Evolutionary conservation across 345 rosid species (phyloP).

Genomic region (Limnanthes douglasii): DNA sequence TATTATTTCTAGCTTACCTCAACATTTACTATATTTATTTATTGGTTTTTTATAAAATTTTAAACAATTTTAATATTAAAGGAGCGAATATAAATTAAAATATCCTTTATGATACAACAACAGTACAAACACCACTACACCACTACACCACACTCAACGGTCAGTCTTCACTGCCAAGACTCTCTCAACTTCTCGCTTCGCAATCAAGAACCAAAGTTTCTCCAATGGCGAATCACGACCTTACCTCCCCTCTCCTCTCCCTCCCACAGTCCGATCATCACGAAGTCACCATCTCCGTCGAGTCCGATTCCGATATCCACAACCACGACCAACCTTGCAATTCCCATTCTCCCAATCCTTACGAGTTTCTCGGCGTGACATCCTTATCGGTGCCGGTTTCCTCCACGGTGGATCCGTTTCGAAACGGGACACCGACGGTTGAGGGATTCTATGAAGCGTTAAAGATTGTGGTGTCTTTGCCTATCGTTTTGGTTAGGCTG

Average conservation of each 20-base stretch:
- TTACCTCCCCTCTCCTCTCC: conserved; percentile 41
- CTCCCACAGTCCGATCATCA: conserved; percentile 23
- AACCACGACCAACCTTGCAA: conserved; percentile 4
- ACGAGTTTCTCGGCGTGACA: conserved; percentile 35
- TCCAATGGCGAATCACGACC: conserved; percentile 47
- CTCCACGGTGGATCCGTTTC: conserved; percentile 59
- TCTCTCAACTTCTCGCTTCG: background rate
- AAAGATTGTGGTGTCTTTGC: conserved; percentile 55
- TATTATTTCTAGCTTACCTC: too few species aligned
- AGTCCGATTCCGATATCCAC: conserved; percentile 11
- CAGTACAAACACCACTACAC: conserved; percentile 13
- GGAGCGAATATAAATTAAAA: too few species aligned
- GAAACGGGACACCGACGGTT: conserved; percentile 37
- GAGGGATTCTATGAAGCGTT: conserved; percentile 57
- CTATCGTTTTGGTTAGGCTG: conserved; percentile 47
- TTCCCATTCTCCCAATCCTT: conserved; percentile 25
- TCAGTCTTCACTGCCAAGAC: conserved; percentile 8
- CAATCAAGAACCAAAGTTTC: too few species aligned
- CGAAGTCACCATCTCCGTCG: conserved; percentile 32
- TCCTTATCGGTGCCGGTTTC: conserved; percentile 32
- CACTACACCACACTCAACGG: conserved; percentile 6
- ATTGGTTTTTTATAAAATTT: too few species aligned
- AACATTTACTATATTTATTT: too few species aligned
- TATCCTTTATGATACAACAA: too few species aligned
- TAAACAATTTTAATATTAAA: too few species aligned